Percentiles rank a stretch among this genome's conserved stretches.
phyloP scores from a whole-genome alignment of 306 rosid genomes.

The Oemleria cerasiformis region DNA sequence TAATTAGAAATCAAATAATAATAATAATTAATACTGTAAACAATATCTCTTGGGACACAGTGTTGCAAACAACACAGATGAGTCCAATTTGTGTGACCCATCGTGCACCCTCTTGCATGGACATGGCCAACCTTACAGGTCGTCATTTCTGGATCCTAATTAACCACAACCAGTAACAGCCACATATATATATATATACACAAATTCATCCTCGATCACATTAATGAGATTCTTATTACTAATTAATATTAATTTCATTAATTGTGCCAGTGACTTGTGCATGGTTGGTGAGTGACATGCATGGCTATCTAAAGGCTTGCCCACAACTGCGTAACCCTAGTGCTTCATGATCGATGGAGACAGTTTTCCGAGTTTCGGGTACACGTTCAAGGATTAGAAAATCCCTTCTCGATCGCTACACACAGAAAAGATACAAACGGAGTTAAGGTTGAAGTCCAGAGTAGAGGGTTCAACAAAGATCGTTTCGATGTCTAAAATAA shows the following conservation, averaged over 20 bases:
- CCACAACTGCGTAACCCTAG: constrained; percentile 22
- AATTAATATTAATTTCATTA: background rate
- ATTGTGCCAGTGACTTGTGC: constrained; percentile 43
- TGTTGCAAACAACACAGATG: constrained; percentile 7
- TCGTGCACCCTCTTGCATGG: constrained; percentile 40
- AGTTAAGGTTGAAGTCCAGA: too few relatives aligned
- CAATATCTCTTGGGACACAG: constrained; percentile 13
- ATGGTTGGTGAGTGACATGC: constrained; percentile 67
- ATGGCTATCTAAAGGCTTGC: constrained; percentile 24
- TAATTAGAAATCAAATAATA: background rate
- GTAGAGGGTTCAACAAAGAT: too few relatives aligned
- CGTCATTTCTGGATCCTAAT: constrained; percentile 32
- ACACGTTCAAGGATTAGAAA: too few relatives aligned
- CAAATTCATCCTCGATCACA: background rate
- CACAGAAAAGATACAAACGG: too few relatives aligned
- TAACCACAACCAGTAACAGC: constrained; percentile 15
- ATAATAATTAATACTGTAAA: background rate
- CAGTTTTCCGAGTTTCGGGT: too few relatives aligned
- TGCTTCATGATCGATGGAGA: background rate
- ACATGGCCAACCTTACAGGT: constrained; percentile 30
- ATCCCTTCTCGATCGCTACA: too few relatives aligned
- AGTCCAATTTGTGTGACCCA: constrained; percentile 37
- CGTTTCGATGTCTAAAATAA: too few relatives aligned
- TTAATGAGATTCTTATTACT: background rate
- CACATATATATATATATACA: constrained; percentile 11